Conservation (phyloP, 805 yeast species). For the Pichia rugopelliculosa region DNA sequence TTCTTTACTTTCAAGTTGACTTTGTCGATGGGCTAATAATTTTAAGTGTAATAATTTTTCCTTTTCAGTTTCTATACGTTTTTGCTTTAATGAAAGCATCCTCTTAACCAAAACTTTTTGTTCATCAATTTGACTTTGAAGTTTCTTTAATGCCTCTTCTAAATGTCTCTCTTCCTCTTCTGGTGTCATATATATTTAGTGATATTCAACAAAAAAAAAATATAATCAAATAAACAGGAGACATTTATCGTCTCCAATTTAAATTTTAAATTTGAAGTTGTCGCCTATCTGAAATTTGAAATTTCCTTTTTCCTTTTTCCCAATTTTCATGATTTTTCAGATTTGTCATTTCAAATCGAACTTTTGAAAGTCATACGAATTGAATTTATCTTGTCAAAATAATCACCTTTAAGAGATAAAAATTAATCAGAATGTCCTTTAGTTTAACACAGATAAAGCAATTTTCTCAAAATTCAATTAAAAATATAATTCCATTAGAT, state of each 20-base stretch:
- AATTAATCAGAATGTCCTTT: constrained; percentile 3
- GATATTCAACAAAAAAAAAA: neutral
- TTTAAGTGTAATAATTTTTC: neutral
- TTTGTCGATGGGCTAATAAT: constrained; percentile 1
- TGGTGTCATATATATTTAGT: neutral
- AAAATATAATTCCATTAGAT: constrained; percentile 48
- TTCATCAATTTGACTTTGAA: constrained; percentile 15
- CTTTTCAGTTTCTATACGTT: neutral
- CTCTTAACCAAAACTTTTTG: constrained; percentile 10
- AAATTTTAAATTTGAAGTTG: too few species aligned
- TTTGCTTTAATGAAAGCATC: constrained; percentile 3
- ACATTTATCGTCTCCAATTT: too few species aligned
- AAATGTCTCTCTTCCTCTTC: constrained; percentile 14
- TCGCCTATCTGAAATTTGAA: neutral
- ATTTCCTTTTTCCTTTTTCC: neutral
- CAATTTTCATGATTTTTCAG: neutral
- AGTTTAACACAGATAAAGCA: constrained; percentile 20
- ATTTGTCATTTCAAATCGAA: neutral
- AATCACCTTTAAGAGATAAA: too few species aligned
- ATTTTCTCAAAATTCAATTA: constrained; percentile 19
- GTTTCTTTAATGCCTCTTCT: constrained; percentile 11
- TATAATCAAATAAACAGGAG: too few species aligned
- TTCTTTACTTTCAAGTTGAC: neutral
- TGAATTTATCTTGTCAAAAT: too few species aligned
- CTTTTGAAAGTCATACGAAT: too few species aligned